Conservation (phyloP, 1,284 basidiomycete species). For the Microbotryum scabiosae region DNA sequence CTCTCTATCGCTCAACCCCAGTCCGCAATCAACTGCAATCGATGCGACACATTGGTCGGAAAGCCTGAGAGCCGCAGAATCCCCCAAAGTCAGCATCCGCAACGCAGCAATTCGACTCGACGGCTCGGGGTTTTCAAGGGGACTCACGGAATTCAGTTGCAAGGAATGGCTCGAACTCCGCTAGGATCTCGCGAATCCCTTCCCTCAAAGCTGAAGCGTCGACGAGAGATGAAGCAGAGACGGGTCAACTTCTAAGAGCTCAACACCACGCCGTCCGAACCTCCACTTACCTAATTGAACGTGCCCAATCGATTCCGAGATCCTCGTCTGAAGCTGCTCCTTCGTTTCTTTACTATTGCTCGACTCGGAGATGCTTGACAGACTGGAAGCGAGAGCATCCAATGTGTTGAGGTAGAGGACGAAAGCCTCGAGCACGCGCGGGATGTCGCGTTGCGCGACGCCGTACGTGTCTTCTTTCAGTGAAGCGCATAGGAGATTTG, state of each 20-base stretch:
- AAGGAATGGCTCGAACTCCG: conserved; percentile 65
- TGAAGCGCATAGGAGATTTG: conserved; percentile 60
- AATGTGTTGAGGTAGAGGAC: conserved; percentile 56
- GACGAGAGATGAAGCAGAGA: too few relatives aligned
- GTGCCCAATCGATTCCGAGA: conserved; percentile 49
- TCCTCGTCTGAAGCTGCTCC: conserved; percentile 39
- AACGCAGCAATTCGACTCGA: too few relatives aligned
- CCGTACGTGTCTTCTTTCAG: conserved; percentile 70
- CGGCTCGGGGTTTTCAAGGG: too few relatives aligned
- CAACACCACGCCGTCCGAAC: too few relatives aligned
- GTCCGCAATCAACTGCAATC: conserved; percentile 62
- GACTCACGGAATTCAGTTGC: conserved; percentile 49
- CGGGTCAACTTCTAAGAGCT: too few relatives aligned
- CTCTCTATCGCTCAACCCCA: conserved; percentile 8
- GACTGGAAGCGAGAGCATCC: conserved; percentile 51
- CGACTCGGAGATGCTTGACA: not conserved
- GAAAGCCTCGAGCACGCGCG: conserved; percentile 65
- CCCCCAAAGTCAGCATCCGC: not conserved
- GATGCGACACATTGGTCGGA: conserved; percentile 54
- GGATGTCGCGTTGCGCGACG: conserved; percentile 70
- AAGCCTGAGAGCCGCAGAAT: conserved; percentile 45
- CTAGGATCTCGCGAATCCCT: conserved; percentile 56
- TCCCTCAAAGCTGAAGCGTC: conserved; percentile 63
- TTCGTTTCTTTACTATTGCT: conserved; percentile 27
- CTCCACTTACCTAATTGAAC: conserved; percentile 57